Evolutionary conservation across 441 rosid genomes (phyloP).

Genomic region (Corymbia calophylla): DNA sequence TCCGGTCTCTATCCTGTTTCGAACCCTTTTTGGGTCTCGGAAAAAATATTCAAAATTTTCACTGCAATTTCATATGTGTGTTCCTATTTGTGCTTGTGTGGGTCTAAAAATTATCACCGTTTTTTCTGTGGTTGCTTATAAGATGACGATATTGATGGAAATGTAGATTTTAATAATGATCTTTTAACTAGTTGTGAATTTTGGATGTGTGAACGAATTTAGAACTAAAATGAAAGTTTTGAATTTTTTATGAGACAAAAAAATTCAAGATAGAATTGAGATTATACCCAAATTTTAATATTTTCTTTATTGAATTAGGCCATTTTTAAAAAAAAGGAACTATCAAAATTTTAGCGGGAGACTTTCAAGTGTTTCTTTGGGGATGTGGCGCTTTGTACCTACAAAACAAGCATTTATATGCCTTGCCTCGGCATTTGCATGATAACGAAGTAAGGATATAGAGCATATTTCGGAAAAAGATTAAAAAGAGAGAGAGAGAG

Average conservation of each 20-base stretch:
- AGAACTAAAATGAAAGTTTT: too few species aligned
- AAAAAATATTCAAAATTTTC: neutral
- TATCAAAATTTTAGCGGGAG: too few species aligned
- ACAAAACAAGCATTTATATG: neutral
- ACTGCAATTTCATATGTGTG: fast-evolving
- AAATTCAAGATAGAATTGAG: too few species aligned
- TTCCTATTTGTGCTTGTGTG: too few species aligned
- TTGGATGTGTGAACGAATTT: too few species aligned
- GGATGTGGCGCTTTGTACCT: neutral
- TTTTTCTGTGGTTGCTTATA: fast-evolving
- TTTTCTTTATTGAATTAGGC: too few species aligned
- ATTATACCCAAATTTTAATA: too few species aligned
- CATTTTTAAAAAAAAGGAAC: neutral
- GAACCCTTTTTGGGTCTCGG: fast-evolving
- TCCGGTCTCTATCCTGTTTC: fast-evolving
- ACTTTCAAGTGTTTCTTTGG: neutral
- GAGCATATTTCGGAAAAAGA: too few species aligned
- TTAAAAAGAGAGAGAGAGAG: too few species aligned
- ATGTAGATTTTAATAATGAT: neutral
- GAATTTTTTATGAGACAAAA: too few species aligned
- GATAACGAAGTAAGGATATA: neutral
- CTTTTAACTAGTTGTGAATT: neutral
- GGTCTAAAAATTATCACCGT: too few species aligned
- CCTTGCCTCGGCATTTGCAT: neutral
- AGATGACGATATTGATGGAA: neutral